Conservation (phyloP, 495 filamentous ascomycete species). For the Penicillium coffeae region DNA sequence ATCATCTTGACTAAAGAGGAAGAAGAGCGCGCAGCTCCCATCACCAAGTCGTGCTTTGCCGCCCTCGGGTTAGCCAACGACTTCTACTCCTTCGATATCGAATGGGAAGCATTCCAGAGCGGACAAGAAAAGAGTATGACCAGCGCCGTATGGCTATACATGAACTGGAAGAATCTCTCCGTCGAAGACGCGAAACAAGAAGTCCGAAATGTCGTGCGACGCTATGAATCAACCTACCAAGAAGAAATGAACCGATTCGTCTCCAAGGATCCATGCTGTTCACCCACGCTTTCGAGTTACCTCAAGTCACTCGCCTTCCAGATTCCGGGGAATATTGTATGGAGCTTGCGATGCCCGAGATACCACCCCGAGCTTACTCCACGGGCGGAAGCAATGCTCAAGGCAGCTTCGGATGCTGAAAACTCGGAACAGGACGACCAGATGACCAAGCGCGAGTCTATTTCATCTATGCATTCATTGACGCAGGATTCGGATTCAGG, state of each 20-base stretch:
- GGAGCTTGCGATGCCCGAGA: constrained; percentile 21
- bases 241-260: constrained; percentile 9
- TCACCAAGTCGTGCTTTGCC: constrained; percentile 18
- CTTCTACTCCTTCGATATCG: constrained; percentile 23
- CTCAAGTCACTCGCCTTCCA: constrained; percentile 14
- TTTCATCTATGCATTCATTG: no score
- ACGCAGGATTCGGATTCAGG: no score
- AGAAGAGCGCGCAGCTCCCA: constrained; percentile 5
- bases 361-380: constrained; percentile 23
- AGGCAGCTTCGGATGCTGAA: no score
- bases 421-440: not conserved
- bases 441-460: no score
- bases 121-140: constrained; percentile 13
- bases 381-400: no score
- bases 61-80: constrained; percentile 23
- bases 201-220: no score
- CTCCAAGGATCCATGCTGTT: constrained; percentile 3
- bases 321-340: constrained; percentile 22
- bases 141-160: constrained; percentile 22
- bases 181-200: constrained; percentile 11
- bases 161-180: constrained; percentile 17
- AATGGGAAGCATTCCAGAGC: constrained; percentile 19
- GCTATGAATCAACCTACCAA: constrained; percentile 15
- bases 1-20: constrained; percentile 16
- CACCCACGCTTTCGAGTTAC: constrained; percentile 8